Conservation (phyloP, 768 basidiomycete genomes). For the Amanita polypyramis region DNA sequence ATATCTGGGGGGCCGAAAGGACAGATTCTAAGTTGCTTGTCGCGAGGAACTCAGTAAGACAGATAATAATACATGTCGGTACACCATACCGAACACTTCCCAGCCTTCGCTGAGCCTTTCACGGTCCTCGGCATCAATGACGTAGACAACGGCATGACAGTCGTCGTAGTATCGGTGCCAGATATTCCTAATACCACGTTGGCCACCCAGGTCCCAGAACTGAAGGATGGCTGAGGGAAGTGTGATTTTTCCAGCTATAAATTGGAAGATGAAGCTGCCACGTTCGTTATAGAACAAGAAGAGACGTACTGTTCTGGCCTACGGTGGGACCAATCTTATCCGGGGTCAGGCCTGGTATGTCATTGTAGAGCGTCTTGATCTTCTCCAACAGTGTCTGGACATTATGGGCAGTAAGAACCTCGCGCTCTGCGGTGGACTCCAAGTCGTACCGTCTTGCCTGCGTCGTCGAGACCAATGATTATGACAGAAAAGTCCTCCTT, state of each 20-base stretch:
- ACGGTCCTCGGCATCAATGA: constrained; percentile 87
- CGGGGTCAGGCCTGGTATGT: constrained; percentile 76
- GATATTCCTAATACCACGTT: constrained; percentile 86
- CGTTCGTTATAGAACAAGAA: constrained; percentile 5
- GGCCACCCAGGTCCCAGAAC: constrained; percentile 97
- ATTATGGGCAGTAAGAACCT: not conserved
- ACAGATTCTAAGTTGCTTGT: constrained; percentile 53
- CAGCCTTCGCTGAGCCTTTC: constrained; percentile 89
- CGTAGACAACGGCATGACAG: constrained; percentile 93
- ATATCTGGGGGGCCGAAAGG: constrained; percentile 80
- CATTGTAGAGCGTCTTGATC: constrained; percentile 88
- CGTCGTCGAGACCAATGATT: constrained; percentile 88
- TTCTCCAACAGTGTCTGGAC: constrained; percentile 77
- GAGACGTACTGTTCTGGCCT: constrained; percentile 84
- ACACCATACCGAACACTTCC: constrained; percentile 85
- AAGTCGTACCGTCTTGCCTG: constrained; percentile 72
- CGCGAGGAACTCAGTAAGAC: constrained; percentile 3
- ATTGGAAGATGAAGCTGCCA: not conserved
- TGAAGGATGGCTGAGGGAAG: constrained; percentile 90
- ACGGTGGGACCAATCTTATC: constrained; percentile 95
- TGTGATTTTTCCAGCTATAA: constrained; percentile 80
- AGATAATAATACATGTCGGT: not conserved
- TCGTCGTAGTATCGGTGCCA: constrained; percentile 95
- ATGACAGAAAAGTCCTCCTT: constrained; percentile 91
- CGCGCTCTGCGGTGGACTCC: not conserved